phyloP scores from a whole-genome alignment of 1,139 yeast genomes.

The Candida sp. region DNA sequence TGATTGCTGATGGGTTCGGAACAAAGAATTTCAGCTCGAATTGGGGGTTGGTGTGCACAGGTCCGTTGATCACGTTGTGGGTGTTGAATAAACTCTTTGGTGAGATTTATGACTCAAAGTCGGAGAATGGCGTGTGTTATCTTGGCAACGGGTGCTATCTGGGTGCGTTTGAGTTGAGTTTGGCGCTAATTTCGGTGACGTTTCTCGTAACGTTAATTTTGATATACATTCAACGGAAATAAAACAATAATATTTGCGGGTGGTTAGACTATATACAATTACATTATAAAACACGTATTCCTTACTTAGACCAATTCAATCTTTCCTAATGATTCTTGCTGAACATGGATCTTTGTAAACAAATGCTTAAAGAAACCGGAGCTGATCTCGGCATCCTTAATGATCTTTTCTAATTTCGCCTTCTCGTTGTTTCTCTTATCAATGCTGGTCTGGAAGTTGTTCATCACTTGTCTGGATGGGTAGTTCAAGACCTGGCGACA shows the following conservation, averaged over 20 bases:
- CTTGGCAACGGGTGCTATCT: slow-evolving; percentile 42
- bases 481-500: slow-evolving; percentile 79
- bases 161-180: slow-evolving; percentile 37
- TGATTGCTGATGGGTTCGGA: slow-evolving; percentile 50
- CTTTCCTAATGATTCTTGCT: slow-evolving; percentile 47
- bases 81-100: slow-evolving; percentile 46
- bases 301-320: slow-evolving; percentile 58
- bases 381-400: slow-evolving; percentile 63
- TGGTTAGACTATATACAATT: slow-evolving; percentile 2
- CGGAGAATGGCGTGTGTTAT: slow-evolving; percentile 38
- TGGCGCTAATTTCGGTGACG: slow-evolving; percentile 26
- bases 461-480: slow-evolving; percentile 85
- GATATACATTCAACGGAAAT: slow-evolving; percentile 30
- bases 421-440: slow-evolving; percentile 68
- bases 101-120: slow-evolving; percentile 36
- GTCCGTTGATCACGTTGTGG: slow-evolving; percentile 40
- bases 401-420: slow-evolving; percentile 54
- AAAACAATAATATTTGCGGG: neutral
- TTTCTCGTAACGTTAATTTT: slow-evolving; percentile 24
- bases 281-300: slow-evolving; percentile 28
- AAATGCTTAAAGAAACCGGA: slow-evolving; percentile 55
- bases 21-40: slow-evolving; percentile 44
- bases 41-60: slow-evolving; percentile 52
- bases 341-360: slow-evolving; percentile 28
- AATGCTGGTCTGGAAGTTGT: slow-evolving; percentile 71